Base-by-base conservation (phyloP, 495 filamentous ascomycete genomes). In the Echria macrotheca region DNA sequence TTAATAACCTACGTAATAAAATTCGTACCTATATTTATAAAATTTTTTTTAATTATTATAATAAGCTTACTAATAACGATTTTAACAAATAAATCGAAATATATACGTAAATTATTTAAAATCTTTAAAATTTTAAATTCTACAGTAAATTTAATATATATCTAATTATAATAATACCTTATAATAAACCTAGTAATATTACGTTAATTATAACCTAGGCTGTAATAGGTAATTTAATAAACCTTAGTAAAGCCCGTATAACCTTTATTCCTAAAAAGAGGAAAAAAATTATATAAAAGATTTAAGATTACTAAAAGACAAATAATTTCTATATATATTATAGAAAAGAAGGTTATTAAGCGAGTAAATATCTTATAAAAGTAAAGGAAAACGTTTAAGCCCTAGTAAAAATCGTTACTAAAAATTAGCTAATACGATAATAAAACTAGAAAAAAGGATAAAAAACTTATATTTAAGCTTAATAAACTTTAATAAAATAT, bases 81-180 rank as follows among this genome's bases (percentile, higher is more conserved):
- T n/a, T n/a, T n/a, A n/a, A n/a, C n/a, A n/a, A n/a, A n/a, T n/a
- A n/a, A n/a, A n/a, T n/a, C n/a, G n/a, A n/a, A n/a, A n/a, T n/a
- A n/a, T n/a, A n/a, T n/a, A n/a, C n/a, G n/a, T n/a, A n/a, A n/a
- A n/a, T 32, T 32, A 32, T 46, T 46, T 46, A 46, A 46, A 32
- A 15, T n/a, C n/a, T 46, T 46, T 46, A 46, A n/a, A 17, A 32
- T 17, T 3, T 46, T 3, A 46, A 32, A 11, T 18, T 33, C 19
- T 32, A 32, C 15, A 7, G 33, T 32, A 46, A 46, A 17, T 46
- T 19, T 3, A 33, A 32, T 10, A 37, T 5, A 15, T 37, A 37
- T n/a, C n/a, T n/a, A n/a, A n/a, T n/a, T n/a, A n/a, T n/a, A n/a
- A n/a, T n/a, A n/a, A n/a, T n/a, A n/a, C n/a, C n/a, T n/a, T n/a